A percentile compares a stretch with the other conserved stretches of the same genome.
Conservation (phyloP, 345 rosid genomes). For the Eucalyptus coolabah region DNA sequence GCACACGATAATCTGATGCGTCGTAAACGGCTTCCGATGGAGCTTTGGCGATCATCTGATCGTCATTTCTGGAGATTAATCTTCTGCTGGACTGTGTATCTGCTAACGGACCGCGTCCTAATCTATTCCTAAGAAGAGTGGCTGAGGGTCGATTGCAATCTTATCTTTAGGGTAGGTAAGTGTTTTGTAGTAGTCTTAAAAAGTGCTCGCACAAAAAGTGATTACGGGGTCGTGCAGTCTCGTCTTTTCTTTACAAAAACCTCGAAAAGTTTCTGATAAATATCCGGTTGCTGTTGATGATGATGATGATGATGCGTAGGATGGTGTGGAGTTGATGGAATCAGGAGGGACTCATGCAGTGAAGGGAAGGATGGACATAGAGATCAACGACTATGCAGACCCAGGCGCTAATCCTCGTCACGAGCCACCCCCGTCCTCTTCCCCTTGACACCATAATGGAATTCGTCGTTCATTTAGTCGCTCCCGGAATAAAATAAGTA, state of each 20-base stretch:
- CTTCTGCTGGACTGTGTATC: not conserved
- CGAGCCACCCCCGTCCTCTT: conserved; percentile 32
- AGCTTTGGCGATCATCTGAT: not conserved
- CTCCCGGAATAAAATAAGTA: not conserved
- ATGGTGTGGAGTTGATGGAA: not conserved
- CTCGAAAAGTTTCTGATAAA: not conserved
- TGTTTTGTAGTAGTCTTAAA: not conserved
- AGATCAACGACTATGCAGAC: conserved; percentile 55
- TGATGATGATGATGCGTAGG: not conserved
- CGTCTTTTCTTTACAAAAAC: not conserved
- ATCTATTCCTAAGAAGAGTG: not conserved
- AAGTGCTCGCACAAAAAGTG: not conserved
- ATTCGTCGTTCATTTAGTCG: not conserved
- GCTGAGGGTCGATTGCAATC: not conserved
- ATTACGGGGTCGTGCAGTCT: not conserved
- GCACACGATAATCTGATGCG: not conserved
- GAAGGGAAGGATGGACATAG: conserved; percentile 40
- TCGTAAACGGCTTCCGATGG: not conserved
- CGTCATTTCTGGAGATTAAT: not conserved
- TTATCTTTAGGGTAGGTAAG: not conserved
- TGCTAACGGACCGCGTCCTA: not conserved
- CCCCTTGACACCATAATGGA: not conserved
- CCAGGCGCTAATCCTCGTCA: conserved; percentile 62
- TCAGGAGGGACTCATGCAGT: not conserved
- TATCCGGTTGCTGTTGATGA: not conserved